phyloP scores from a whole-genome alignment of 345 rosid species.

The Noccaea caerulescens region DNA sequence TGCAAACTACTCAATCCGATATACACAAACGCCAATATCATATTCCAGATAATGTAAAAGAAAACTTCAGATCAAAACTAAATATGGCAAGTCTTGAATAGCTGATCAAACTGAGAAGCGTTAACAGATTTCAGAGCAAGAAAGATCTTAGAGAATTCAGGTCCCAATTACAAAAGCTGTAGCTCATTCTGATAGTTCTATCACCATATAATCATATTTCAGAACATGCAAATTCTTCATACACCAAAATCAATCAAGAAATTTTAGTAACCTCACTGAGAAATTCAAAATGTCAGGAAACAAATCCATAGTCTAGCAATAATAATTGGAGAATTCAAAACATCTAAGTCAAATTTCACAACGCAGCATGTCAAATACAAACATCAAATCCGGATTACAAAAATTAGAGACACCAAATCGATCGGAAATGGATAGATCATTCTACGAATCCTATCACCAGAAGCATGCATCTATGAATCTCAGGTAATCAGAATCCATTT shows the following conservation, averaged over 20 bases:
- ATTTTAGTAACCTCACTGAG: not conserved
- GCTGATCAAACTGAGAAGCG: constrained; percentile 1
- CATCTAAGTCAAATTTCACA: constrained; percentile 21
- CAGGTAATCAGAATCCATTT: not conserved
- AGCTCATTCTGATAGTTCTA: constrained; percentile 9
- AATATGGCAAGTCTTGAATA: constrained; percentile 15
- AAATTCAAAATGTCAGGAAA: constrained; percentile 7
- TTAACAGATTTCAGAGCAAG: not conserved
- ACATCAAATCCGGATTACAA: constrained; percentile 21
- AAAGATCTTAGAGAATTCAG: not conserved
- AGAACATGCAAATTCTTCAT: constrained; percentile 14
- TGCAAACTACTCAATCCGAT: constrained; percentile 27
- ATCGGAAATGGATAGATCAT: constrained; percentile 14
- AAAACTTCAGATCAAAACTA: constrained; percentile 1
- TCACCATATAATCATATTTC: not conserved
- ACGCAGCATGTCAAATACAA: not conserved
- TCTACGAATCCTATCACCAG: constrained; percentile 7
- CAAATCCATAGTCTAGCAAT: constrained; percentile 1
- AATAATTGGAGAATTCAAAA: not conserved
- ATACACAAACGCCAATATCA: constrained; percentile 4
- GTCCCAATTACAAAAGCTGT: constrained; percentile 1
- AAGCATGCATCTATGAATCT: constrained; percentile 26
- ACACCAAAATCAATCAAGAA: constrained; percentile 26
- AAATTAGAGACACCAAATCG: constrained; percentile 13
- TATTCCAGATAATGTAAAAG: not conserved